Evolutionary conservation across 202 grass and related monocot genomes (phyloP).

Genomic region (Schoenoplectus tabernaemontani): DNA sequence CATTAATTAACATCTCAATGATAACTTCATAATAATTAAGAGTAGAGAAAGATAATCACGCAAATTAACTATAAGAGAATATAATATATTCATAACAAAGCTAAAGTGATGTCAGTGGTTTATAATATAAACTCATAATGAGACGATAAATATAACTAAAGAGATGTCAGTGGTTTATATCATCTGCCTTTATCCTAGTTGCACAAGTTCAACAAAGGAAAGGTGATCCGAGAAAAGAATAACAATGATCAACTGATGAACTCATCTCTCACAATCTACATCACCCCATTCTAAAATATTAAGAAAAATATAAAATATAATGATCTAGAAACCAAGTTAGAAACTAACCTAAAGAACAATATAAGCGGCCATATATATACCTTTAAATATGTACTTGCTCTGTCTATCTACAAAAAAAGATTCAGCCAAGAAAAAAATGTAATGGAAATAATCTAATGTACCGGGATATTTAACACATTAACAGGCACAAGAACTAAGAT

Average conservation of each 20-base stretch:
- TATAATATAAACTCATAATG: no score
- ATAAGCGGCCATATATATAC: neutral
- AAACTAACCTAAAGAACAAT: constrained; percentile 4
- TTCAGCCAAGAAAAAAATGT: neutral
- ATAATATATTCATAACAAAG: neutral
- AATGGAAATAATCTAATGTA: neutral
- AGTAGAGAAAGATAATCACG: neutral
- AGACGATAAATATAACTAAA: no score
- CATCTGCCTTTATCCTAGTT: neutral
- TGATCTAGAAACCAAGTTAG: neutral
- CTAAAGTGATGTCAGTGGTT: neutral
- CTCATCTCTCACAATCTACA: constrained; percentile 6
- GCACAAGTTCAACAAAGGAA: constrained; percentile 1
- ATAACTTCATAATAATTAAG: neutral
- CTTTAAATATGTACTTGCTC: neutral
- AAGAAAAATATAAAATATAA: neutral
- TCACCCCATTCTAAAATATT: neutral
- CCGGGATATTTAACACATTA: neutral
- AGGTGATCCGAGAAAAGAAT: neutral
- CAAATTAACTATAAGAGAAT: neutral
- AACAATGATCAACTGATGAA: neutral
- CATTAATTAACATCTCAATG: neutral
- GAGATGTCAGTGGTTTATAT: neutral
- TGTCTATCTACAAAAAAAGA: neutral
- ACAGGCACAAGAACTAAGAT: constrained; percentile 24